Base-by-base conservation (phyloP, 2,329 filamentous ascomycete species). In the Colletotrichum neosansevieriae region DNA sequence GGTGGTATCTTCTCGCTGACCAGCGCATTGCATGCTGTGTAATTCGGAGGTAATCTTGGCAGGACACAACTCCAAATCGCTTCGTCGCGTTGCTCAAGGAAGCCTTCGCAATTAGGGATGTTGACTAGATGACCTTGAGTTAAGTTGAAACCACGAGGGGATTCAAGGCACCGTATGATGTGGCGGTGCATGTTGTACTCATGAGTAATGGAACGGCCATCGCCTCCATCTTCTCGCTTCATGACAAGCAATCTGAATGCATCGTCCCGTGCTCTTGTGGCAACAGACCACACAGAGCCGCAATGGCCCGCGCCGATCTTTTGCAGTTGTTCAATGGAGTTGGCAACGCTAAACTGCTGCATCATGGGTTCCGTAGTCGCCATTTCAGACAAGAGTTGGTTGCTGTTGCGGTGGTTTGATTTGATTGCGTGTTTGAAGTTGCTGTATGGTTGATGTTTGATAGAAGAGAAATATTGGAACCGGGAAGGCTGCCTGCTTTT, bases 261-360 rank as follows among this genome's bases (percentile, higher is more conserved):
- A 29, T 29, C 29, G 2, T 7, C 0, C 29, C 2, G 6, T 29
- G 7, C 9, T 1, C 1, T 29, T 29, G 1, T 29, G 1, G 29
- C 29, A 29, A 29, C 4, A 7, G 29, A 29, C 29, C 29, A 29
- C 1, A 29, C 29, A 9, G 24, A 24, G 24, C 24, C 24, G 4
- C 24, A 24, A 24, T 24, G 4, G 24, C 24, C 24, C 4, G 24
- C 24, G 24, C 24, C 24, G 24, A 24, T 24, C 24, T 24, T 24
- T 24, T 24, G 24, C 24, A 24, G 24, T 24, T 24, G 24, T 1
- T 24, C 4, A 24, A 24, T 24, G 21, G 21, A 21, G 21, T 21
- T 21, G 21, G 21, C 21, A 21, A 21, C 2, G 21, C 21, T 21
- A 4, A 21, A 21, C 21, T 21, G 21, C 21, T 21, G 21, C 21